These are phyloP conservation scores for Capsicum chinense DNA, from an alignment of 257 asterid genomes.

Conservation along the genomic window DNA sequence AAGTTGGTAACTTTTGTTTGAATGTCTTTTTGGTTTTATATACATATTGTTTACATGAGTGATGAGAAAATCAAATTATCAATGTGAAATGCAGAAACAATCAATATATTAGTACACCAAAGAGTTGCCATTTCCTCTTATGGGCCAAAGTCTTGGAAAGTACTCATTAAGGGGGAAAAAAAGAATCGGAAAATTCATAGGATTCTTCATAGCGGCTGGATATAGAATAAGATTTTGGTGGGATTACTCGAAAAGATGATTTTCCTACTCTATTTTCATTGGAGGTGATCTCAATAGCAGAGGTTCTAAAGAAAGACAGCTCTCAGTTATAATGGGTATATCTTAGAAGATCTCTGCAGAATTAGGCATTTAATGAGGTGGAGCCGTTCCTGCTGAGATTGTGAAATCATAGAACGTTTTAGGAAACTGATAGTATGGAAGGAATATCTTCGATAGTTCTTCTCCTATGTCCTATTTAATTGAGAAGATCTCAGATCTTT, in stretches of 20 bases:
- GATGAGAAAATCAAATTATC: not conserved
- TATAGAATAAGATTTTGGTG: not conserved
- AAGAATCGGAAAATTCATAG: not conserved
- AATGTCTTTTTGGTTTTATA: not conserved
- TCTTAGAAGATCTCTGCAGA: not conserved
- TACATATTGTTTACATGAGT: not conserved
- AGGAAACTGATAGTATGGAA: not conserved
- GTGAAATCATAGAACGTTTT: not conserved
- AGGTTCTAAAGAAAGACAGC: conserved; percentile 5
- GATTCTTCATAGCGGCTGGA: not conserved
- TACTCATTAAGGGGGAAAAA: not conserved
- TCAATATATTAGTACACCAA: not conserved
- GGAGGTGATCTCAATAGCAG: not conserved
- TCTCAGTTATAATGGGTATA: not conserved
- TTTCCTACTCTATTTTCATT: not conserved
- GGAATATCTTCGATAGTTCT: not conserved
- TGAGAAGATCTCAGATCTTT: not conserved
- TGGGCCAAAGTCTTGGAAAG: conserved; percentile 1
- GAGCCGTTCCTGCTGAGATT: not conserved
- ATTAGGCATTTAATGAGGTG: not conserved
- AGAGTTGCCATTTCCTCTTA: not conserved
- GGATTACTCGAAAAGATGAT: not conserved
- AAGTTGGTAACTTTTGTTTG: conserved; percentile 8
- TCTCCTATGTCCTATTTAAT: not conserved
- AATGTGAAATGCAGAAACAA: not conserved